Evolutionary conservation across 768 basidiomycete species (phyloP), one percentile per base, ranked within the genome.

Genomic region (Tylopilus subfusipes): DNA sequence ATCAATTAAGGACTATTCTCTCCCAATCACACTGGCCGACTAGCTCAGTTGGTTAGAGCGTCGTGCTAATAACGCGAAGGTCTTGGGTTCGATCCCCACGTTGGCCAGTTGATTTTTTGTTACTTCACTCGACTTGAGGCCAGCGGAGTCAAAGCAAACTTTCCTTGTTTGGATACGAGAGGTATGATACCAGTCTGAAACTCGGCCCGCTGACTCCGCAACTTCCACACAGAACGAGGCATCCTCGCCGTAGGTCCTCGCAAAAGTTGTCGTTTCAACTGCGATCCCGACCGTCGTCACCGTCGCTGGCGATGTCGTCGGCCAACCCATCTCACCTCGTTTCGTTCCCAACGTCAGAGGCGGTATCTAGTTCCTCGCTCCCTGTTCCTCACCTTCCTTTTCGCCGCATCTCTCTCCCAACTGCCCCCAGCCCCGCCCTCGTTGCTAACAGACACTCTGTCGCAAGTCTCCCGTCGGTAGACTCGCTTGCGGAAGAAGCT

Each of bases 51-150:
- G 65, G 65, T 67, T 67, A 67, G 65, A 67, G 65, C 65, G 66
- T 67, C 65, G 65, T 67, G 65, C 65, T 67, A 67, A 67, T 67
- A 67, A 68, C 67, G 67, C 65, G 67, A 67, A 67, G 65, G 84
- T 84, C 84, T 80, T 85, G 83, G 83, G 83, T 85, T 85, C 83
- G 82, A 84, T 77, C 83, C 83, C 82, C 83, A 84, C 78, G 81
- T 81, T 83, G 82, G 83, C 83, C 82, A 65, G 0, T 9, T 4
- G 4, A 2, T 22, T n/a, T 62, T 62, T 56, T 52, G 7, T 38
- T 6, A 12, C 18, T 22, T 33, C 31, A 1, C 5, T 49, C 25
- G 25, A 19, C 1, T 4, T n/a, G n/a, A n/a, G n/a, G n/a, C n/a
- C n/a, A n/a, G n/a, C n/a, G n/a, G n/a, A n/a, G n/a, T n/a, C n/a